Evolutionary conservation across 148 eudicot genomes (phyloP).

Genomic region (Euryodendron excelsum): DNA sequence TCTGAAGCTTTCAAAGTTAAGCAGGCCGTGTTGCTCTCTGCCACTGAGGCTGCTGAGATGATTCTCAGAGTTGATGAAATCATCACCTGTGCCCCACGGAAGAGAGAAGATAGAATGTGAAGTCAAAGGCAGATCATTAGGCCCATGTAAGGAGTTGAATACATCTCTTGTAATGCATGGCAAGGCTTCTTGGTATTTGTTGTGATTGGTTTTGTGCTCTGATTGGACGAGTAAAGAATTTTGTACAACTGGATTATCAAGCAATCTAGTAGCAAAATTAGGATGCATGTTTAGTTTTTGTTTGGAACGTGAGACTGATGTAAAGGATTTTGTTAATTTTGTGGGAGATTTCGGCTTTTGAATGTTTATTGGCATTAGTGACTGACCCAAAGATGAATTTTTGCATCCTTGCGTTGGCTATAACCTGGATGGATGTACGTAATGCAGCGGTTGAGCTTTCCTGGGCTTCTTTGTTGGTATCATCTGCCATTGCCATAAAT

Average conservation of each 20-base stretch:
- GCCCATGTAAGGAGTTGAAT: too few species aligned
- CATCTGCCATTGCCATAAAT: too few species aligned
- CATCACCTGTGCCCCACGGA: constrained; percentile 91
- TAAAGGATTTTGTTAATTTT: too few species aligned
- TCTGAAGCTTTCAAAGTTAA: constrained; percentile 90
- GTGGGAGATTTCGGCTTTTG: too few species aligned
- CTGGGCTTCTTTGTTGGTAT: too few species aligned
- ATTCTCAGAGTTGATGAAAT: constrained; percentile 92
- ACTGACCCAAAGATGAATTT: too few species aligned
- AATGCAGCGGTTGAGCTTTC: too few species aligned
- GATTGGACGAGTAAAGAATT: not conserved
- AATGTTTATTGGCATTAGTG: too few species aligned
- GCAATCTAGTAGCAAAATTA: not conserved
- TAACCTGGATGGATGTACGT: too few species aligned
- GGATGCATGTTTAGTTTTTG: not conserved
- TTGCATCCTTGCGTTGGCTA: not conserved
- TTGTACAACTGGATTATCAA: too few species aligned
- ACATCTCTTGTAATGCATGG: not conserved
- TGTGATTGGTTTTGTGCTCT: not conserved
- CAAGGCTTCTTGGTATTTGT: not conserved
- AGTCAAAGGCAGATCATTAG: constrained; percentile 1
- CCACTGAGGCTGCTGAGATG: constrained; percentile 96
- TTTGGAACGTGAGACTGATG: not conserved
- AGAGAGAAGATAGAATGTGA: constrained; percentile 91
- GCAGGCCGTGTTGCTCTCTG: constrained; percentile 84